Percentiles rank a stretch among this genome's conserved stretches.
These are phyloP conservation scores for Podospora conica DNA, from an alignment of 495 filamentous ascomycete species.

Conservation along the genomic window DNA sequence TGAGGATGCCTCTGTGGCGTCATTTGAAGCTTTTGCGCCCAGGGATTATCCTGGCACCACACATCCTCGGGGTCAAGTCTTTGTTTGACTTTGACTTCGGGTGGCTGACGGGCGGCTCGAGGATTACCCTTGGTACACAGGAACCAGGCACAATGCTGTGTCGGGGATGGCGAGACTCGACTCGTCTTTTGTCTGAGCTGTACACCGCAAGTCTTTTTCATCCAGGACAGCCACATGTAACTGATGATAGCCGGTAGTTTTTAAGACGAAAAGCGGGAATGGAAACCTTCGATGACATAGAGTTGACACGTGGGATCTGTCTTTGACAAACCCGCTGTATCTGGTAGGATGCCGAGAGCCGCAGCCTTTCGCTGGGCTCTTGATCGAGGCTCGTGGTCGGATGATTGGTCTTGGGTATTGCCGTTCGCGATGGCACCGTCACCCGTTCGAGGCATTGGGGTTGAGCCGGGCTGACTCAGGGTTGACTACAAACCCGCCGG, in stretches of 20 bases:
- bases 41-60: neutral
- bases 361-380: neutral
- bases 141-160: neutral
- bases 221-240: too few species aligned
- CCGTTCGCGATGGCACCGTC: neutral
- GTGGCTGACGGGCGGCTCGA: neutral
- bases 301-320: neutral
- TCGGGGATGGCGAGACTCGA: neutral
- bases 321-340: neutral
- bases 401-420: neutral
- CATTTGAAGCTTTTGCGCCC: neutral
- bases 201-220: neutral
- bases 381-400: neutral
- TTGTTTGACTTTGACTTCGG: neutral
- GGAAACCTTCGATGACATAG: neutral
- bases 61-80: neutral
- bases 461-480: neutral
- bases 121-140: neutral
- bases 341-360: neutral
- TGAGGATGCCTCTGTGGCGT: neutral
- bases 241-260: too few species aligned
- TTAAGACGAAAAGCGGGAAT: too few species aligned
- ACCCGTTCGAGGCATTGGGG: neutral
- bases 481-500: neutral
- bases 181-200: neutral